phyloP scores from a whole-genome alignment of 768 basidiomycete species.

The Amanita pseudoporphyria region DNA sequence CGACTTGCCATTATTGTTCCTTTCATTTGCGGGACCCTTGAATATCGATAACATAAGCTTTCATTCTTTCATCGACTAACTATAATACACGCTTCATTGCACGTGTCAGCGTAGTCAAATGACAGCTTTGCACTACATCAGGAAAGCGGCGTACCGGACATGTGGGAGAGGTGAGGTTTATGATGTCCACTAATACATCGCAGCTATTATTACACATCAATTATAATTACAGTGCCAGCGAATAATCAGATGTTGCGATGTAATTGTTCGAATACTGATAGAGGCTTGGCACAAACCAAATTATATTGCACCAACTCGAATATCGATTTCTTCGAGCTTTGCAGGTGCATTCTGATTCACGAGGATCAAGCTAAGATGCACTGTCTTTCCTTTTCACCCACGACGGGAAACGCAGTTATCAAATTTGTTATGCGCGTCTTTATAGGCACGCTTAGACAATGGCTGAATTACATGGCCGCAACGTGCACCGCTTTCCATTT shows the following conservation, averaged over 20 bases:
- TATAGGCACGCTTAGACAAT: slow-evolving; percentile 7
- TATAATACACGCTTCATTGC: not conserved
- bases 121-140: not conserved
- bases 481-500: slow-evolving; percentile 9
- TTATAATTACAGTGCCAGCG: not conserved
- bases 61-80: not conserved
- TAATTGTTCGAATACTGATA: no score
- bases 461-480: slow-evolving; percentile 7
- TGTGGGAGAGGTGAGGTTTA: not conserved
- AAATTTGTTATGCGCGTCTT: not conserved
- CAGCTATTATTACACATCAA: no score
- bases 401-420: not conserved
- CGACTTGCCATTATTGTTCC: not conserved
- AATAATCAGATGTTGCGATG: not conserved
- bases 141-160: not conserved
- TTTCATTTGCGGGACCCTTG: not conserved
- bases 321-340: no score
- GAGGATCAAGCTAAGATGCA: not conserved
- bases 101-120: not conserved
- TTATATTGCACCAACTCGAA: not conserved
- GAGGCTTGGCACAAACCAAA: no score
- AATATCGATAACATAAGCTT: not conserved
- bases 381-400: not conserved
- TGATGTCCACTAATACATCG: no score
- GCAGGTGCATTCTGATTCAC: not conserved